A percentile compares a stretch with the other conserved stretches of the same genome.
phyloP scores from a whole-genome alignment of 176 grass and related monocot species.

The Alopecurus myosuroides region DNA sequence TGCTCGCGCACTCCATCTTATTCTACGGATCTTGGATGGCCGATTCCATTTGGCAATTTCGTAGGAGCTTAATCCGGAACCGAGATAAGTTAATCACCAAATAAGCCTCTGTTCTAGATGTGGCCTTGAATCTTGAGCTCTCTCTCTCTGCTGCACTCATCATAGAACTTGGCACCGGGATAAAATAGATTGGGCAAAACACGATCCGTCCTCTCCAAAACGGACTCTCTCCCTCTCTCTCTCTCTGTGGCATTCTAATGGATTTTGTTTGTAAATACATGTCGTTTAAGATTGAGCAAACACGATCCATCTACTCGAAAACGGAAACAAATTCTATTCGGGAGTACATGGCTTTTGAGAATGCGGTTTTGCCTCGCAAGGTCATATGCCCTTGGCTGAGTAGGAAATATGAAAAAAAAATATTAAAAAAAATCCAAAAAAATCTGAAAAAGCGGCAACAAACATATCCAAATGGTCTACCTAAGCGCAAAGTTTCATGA shows the following conservation, averaged over 20 bases:
- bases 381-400: too few species aligned
- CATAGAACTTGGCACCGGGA: not conserved
- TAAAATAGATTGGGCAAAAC: not conserved
- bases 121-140: not conserved
- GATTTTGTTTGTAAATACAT: not conserved
- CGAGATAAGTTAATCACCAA: not conserved
- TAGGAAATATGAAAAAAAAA: too few species aligned
- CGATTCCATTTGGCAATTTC: not conserved
- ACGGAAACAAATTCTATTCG: not conserved
- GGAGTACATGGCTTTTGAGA: too few species aligned
- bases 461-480: too few species aligned
- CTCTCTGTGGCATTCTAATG: not conserved
- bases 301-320: not conserved
- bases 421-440: too few species aligned
- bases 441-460: too few species aligned
- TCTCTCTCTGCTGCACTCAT: not conserved
- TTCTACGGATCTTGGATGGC: not conserved
- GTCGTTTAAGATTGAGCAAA: not conserved
- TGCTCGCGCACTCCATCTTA: not conserved
- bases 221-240: too few species aligned
- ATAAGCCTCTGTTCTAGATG: not conserved
- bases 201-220: not conserved
- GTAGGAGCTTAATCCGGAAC: not conserved
- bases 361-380: too few species aligned
- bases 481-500: too few species aligned